phyloP scores from a whole-genome alignment of 176 grass and related monocot genomes.

The Elymus sibiricus region DNA sequence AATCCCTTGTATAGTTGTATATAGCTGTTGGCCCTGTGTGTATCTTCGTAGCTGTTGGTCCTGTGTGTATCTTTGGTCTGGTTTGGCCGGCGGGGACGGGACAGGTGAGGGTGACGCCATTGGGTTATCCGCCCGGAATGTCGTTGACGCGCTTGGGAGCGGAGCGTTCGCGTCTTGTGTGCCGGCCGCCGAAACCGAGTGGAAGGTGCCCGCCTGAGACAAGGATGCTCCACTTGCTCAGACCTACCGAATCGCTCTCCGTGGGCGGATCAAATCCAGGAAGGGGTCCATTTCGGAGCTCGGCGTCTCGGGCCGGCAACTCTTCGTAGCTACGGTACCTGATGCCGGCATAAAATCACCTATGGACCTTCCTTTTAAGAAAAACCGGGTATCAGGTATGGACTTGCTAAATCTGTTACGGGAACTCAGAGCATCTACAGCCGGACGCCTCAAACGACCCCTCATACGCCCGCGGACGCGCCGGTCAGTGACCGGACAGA shows the following conservation, averaged over 20 bases:
- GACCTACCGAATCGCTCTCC: background rate
- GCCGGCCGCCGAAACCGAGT: background rate
- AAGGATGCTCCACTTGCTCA: background rate
- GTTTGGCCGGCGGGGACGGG: background rate
- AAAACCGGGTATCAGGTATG: background rate
- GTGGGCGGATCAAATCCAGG: background rate
- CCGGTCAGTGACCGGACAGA: too few relatives aligned
- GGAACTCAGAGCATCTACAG: too few relatives aligned
- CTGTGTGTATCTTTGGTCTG: background rate
- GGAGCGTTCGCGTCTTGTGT: background rate
- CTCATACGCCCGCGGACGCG: too few relatives aligned
- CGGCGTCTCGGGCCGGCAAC: background rate
- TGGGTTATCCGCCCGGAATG: background rate
- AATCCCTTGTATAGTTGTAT: background rate
- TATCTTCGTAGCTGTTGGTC: background rate
- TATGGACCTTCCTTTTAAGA: background rate
- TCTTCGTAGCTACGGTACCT: background rate
- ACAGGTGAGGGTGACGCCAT: too few relatives aligned
- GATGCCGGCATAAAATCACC: background rate
- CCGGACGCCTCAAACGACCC: too few relatives aligned
- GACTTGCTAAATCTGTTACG: background rate
- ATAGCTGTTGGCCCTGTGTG: background rate
- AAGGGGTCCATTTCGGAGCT: background rate
- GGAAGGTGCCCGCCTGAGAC: background rate
- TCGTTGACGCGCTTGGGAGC: background rate